Evolutionary conservation across 805 yeast species (phyloP).

Genomic region (Lipomyces orientalis): DNA sequence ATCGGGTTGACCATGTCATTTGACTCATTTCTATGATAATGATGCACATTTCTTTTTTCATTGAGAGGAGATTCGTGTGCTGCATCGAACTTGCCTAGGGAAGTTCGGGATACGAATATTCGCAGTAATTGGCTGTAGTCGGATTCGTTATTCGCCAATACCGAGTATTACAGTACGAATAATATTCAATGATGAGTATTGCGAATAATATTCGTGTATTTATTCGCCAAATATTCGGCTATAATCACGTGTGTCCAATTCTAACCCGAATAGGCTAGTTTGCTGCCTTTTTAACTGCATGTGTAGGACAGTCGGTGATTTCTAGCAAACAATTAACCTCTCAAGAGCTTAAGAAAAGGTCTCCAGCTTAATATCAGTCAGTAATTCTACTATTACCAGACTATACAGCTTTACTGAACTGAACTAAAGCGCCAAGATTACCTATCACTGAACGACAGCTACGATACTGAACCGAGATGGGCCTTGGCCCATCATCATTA

Average conservation of each 20-base stretch:
- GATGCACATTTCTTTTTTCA: no score
- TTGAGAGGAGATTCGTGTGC: no score
- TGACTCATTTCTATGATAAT: no score
- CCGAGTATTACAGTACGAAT: slow-evolving; percentile 1
- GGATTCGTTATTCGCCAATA: slow-evolving; percentile 3
- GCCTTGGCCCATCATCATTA: no score
- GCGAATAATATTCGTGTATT: background rate
- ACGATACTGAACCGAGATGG: background rate
- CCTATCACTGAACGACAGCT: background rate
- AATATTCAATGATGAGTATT: slow-evolving; percentile 3
- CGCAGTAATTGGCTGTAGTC: background rate
- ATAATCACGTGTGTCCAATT: background rate
- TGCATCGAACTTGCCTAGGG: no score
- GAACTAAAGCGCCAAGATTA: slow-evolving; percentile 1
- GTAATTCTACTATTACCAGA: background rate
- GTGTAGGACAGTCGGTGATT: background rate
- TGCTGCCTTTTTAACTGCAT: background rate
- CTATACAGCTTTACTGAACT: background rate
- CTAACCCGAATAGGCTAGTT: slow-evolving; percentile 2
- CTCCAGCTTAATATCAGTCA: slow-evolving; percentile 1
- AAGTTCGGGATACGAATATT: no score
- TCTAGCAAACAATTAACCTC: no score
- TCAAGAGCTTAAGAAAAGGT: background rate
- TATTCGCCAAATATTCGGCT: slow-evolving; percentile 1
- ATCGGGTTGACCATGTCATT: no score